Evolutionary conservation across 129 eudicot genomes (phyloP).

Genomic region (Centella asiatica): DNA sequence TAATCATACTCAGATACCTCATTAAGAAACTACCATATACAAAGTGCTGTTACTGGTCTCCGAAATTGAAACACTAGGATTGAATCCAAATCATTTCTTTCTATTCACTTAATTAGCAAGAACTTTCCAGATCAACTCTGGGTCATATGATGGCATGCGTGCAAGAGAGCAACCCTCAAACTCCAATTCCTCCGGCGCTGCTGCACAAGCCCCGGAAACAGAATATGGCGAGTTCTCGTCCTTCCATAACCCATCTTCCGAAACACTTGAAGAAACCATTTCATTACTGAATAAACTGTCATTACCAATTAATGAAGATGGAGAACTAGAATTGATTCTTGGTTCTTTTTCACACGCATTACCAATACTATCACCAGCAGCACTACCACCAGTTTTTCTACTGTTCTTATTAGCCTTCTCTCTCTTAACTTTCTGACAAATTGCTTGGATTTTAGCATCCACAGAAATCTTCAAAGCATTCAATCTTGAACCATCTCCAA

Average conservation of each 20-base stretch:
- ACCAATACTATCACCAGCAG: not conserved
- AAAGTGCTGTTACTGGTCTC: not conserved
- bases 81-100: not conserved
- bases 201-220: conserved; percentile 24
- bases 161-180: conserved; percentile 58
- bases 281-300: conserved; percentile 13
- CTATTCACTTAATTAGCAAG: conserved; percentile 63
- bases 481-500: conserved; percentile 52
- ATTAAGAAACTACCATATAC: not conserved
- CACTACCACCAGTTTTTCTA: conserved; percentile 12
- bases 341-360: conserved; percentile 3
- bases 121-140: conserved; percentile 79
- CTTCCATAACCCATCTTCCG: conserved; percentile 55
- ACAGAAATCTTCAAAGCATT: conserved; percentile 55
- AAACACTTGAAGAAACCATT: conserved; percentile 36
- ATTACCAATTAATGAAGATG: conserved; percentile 27
- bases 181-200: conserved; percentile 21
- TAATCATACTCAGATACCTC: not conserved
- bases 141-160: conserved; percentile 78
- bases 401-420: conserved; percentile 38
- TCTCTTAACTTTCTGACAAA: conserved; percentile 65
- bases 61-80: not conserved
- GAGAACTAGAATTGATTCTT: conserved; percentile 25
- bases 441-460: conserved; percentile 83
- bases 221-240: conserved; percentile 39